Evolutionary conservation across 2,329 filamentous ascomycete genomes (phyloP), one percentile per base, ranked within the genome.

Genomic region (Venturia asperata): DNA sequence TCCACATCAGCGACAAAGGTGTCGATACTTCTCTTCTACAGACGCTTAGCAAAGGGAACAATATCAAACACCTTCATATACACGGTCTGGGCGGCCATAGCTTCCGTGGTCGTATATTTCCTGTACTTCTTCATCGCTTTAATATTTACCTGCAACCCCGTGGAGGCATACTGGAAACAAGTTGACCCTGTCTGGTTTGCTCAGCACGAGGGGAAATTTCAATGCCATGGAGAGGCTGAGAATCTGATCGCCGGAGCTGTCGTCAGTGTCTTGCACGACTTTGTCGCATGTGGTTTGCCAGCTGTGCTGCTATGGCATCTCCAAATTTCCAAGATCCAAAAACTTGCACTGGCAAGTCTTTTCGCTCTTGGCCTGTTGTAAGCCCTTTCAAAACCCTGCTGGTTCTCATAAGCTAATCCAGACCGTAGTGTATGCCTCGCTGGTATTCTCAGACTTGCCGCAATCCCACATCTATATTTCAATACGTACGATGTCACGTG

Each of bases 361-460:
- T 64, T 64, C 42, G 34, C 30, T 21, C 19, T 64, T 34, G 63
- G 63, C 13, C 61, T 64, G 11, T 64, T 64, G 63, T 64, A 47
- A 64, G 63, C 5, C 6, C 17, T 34, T 37, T 21, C 15, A 15
- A 9, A 4, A n/a, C 56, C 68, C 15, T 67, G 66, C 15, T 15
- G 52, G 1, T 56, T 65, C 15, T 65, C 69, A 58, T 13, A 49
- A 70, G 47, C 64, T 79, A 58, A 76, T 77, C 49, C 74, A 81
- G 68, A 74, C 43, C 13, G n/a, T 49, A 24, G 47, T 49, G 43
- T 63, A 34, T 64, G 52, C 30, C 34, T 49, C 37, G 34, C 37
- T 19, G 34, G 52, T 43, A 27, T 64, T 47, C 52, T 73, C 75
- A 55, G 63, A 15, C 47, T 41, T 64, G 37, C 47, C 4, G 37